Evolutionary conservation across 225 moss, liverwort and hornwort genomes (phyloP).

Genomic region (Physcomitrellopsis africana): DNA sequence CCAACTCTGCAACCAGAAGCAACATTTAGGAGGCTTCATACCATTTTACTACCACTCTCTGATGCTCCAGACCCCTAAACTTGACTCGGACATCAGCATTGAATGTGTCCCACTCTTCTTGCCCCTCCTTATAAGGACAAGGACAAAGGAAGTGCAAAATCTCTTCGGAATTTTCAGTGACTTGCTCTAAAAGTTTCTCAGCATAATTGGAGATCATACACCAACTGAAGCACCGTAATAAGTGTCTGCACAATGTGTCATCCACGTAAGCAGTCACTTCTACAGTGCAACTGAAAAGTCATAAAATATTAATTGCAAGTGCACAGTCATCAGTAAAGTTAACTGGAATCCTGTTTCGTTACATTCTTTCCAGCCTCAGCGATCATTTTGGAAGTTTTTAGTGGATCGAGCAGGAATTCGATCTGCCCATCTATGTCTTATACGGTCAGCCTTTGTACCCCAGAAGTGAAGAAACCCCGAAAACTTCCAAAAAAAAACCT

Average conservation of each 20-base stretch:
- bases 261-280: background rate
- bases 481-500: background rate
- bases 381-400: background rate
- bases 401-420: background rate
- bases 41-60: background rate
- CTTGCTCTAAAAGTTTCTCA: background rate
- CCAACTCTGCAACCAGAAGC: constrained; percentile 35
- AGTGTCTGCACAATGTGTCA: constrained; percentile 5
- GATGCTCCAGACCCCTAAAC: background rate
- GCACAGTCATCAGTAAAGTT: background rate
- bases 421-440: background rate
- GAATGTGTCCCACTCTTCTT: background rate
- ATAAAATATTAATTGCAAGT: no score
- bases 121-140: background rate
- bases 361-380: background rate
- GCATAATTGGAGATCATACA: constrained; percentile 6
- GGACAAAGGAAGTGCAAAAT: background rate
- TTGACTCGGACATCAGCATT: background rate
- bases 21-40: constrained; percentile 6
- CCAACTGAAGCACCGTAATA: background rate
- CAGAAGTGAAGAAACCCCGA: background rate
- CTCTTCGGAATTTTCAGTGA: background rate
- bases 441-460: background rate
- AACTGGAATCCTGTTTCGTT: background rate
- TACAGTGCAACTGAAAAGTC: no score